Evolutionary conservation across 495 filamentous ascomycete species (phyloP).

Genomic region (Oleoguttula mirabilis): DNA sequence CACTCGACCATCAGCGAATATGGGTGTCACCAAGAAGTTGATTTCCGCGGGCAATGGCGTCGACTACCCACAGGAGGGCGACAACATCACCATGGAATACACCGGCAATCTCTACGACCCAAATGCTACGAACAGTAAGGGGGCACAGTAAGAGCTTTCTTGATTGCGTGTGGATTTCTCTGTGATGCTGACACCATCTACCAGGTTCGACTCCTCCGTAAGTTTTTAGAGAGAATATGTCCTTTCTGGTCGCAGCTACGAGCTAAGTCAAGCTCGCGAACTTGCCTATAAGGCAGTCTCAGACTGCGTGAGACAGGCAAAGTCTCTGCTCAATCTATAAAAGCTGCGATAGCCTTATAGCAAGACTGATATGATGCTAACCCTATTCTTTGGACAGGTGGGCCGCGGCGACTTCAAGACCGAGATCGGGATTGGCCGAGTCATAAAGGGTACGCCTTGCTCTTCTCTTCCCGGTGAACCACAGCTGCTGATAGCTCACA

Average conservation of each 20-base stretch:
- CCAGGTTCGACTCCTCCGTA: constrained; percentile 74
- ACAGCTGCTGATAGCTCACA: constrained; percentile 23
- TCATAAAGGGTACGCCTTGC: constrained; percentile 57
- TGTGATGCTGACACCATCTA: too few species aligned
- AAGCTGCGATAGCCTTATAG: too few species aligned
- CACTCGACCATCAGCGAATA: constrained; percentile 24
- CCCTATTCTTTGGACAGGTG: too few species aligned
- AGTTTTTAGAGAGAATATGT: too few species aligned
- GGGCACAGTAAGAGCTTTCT: constrained; percentile 43
- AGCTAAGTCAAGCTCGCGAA: too few species aligned
- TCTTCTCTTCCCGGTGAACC: constrained; percentile 1
- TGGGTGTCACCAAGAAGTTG: constrained; percentile 43
- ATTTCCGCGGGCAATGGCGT: constrained; percentile 40
- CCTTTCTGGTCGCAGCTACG: too few species aligned
- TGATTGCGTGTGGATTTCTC: too few species aligned
- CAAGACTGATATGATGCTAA: too few species aligned
- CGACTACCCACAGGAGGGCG: constrained; percentile 45
- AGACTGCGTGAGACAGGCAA: too few species aligned
- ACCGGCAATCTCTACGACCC: constrained; percentile 65
- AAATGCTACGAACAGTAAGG: constrained; percentile 33
- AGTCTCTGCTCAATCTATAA: too few species aligned
- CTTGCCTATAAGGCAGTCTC: too few species aligned
- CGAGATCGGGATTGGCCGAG: constrained; percentile 58
- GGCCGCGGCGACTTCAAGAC: constrained; percentile 52
- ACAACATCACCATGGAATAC: constrained; percentile 69